Evolutionary conservation across 768 basidiomycete genomes (phyloP).

Genomic region (Naematelia aurantialba): DNA sequence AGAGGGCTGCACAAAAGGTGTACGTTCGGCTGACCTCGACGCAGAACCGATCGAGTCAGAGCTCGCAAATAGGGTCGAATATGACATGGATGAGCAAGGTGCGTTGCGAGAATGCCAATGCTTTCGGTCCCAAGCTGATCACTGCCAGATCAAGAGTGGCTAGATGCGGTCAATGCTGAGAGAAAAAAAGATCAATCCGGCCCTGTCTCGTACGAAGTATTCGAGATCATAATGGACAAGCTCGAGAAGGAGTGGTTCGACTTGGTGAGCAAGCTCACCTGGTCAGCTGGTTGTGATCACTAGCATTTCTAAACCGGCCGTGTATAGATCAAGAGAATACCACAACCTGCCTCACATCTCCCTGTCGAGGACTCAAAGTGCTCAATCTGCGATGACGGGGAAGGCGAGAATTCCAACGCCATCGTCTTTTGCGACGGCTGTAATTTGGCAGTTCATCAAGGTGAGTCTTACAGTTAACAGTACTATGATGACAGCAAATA

Average conservation of each 20-base stretch:
- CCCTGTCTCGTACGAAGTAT: conserved; percentile 72
- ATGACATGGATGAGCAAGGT: conserved; percentile 99
- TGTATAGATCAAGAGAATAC: conserved; percentile 80
- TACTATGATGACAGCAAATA: conserved; percentile 1
- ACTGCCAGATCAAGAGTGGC: conserved; percentile 84
- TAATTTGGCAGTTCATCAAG: conserved; percentile 99
- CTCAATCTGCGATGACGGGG: conserved; percentile 95
- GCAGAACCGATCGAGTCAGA: conserved; percentile 89
- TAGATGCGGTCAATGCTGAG: conserved; percentile 76
- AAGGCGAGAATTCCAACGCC: conserved; percentile 97
- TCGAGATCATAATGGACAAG: conserved; percentile 95
- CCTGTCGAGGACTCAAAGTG: conserved; percentile 95
- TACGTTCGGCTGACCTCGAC: conserved; percentile 12
- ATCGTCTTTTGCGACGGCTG: conserved; percentile 99
- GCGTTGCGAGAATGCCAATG: conserved; percentile 14
- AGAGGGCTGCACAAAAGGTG: background rate
- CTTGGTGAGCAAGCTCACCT: conserved; percentile 63
- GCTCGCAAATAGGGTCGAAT: conserved; percentile 87
- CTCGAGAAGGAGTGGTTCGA: conserved; percentile 99
- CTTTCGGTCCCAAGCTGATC: conserved; percentile 1
- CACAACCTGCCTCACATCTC: conserved; percentile 78
- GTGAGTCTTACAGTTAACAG: conserved; percentile 52
- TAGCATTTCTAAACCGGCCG: too few species aligned
- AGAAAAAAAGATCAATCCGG: conserved; percentile 67
- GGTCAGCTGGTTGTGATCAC: too few species aligned